Evolutionary conservation across 2,329 filamentous ascomycete species (phyloP), one percentile per base, ranked within the genome.

Genomic region (Lachnellula arida): DNA sequence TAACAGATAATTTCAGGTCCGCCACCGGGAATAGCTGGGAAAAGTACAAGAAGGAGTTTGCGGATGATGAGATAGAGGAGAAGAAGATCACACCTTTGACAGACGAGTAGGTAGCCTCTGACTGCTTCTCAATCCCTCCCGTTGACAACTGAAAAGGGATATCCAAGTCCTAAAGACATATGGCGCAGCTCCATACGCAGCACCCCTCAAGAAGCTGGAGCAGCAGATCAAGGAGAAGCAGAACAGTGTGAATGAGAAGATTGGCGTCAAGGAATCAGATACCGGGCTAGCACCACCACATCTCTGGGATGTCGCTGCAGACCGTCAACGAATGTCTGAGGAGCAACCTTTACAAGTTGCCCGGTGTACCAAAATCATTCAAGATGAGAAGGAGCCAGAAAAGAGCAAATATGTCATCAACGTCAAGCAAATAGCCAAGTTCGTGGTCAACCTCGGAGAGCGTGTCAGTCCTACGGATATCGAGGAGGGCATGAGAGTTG

Each of bases 401-500:
- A 99, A 99, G 84, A 96, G 89, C 84, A 99, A 97, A 85, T 99
- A 99, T 78, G 92, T 99, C 69, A 99, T 99, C 82, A 99, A 99
- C 76, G 93, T 99, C 67, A 99, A 99, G 81, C 94, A 99, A 75
- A 99, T 99, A 69, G 94, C 94, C 70, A 99, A 99, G 77, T 99
- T 99, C 69, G 94, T 99, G 50, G 94, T 99, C 63, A 94, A 97
- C 75, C 84, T 99, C 51, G 94, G 94, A 67, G 94, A 99, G 72
- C 88, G 94, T 62, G 94, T 99, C 66, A 95, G 89, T 70, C 94
- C 94, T 49, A 97, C 94, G 65, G 94, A 99, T 84, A 99, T 99
- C 68, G 94, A 99, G 72, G 94, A 99, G 75, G 94, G 94, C 63
- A 99, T 99, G 94, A 86, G 94, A 65, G 94, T 99, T 60, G 94